Evolutionary conservation across 2,329 filamentous ascomycete genomes (phyloP).

Genomic region (Plenodomus lindquistii): DNA sequence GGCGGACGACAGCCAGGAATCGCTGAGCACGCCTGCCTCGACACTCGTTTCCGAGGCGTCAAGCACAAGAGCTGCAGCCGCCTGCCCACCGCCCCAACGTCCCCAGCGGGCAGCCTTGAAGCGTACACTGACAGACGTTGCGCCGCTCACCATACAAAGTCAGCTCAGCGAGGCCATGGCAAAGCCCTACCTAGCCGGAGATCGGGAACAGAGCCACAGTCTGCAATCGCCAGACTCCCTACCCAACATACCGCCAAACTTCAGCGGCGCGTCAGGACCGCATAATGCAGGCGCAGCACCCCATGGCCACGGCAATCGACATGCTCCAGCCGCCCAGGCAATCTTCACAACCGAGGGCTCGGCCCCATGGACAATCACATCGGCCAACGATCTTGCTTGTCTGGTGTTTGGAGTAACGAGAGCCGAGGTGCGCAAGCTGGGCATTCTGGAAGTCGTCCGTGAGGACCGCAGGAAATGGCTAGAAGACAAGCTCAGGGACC

Average conservation of each 20-base stretch:
- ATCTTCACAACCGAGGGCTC: conserved; percentile 96
- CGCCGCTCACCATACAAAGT: conserved; percentile 73
- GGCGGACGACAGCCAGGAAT: conserved; percentile 14
- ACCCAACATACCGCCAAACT: conserved; percentile 40
- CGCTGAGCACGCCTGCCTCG: conserved; percentile 22
- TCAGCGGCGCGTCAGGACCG: conserved; percentile 38
- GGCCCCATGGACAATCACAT: conserved; percentile 92
- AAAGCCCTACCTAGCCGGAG: conserved; percentile 73
- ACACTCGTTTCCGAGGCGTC: conserved; percentile 28
- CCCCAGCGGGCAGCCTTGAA: conserved; percentile 68
- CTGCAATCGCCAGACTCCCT: conserved; percentile 53
- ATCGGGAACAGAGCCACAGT: conserved; percentile 48
- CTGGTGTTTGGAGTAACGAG: conserved; percentile 99
- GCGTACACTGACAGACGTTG: conserved; percentile 84
- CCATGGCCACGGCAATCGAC: conserved; percentile 89
- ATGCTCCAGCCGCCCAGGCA: conserved; percentile 88
- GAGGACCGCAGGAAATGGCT: conserved; percentile 88
- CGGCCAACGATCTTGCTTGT: conserved; percentile 94
- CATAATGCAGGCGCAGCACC: conserved; percentile 48
- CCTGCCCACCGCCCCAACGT: conserved; percentile 26
- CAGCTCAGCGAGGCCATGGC: conserved; percentile 84
- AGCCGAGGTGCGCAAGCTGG: conserved; percentile 89
- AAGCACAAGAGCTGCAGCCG: conserved; percentile 18
- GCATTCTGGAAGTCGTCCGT: conserved; percentile 92
- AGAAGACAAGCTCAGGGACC: conserved; percentile 76